Evolutionary conservation across 2,329 filamentous ascomycete genomes (phyloP).

Genomic region (Cladosporium sp.): DNA sequence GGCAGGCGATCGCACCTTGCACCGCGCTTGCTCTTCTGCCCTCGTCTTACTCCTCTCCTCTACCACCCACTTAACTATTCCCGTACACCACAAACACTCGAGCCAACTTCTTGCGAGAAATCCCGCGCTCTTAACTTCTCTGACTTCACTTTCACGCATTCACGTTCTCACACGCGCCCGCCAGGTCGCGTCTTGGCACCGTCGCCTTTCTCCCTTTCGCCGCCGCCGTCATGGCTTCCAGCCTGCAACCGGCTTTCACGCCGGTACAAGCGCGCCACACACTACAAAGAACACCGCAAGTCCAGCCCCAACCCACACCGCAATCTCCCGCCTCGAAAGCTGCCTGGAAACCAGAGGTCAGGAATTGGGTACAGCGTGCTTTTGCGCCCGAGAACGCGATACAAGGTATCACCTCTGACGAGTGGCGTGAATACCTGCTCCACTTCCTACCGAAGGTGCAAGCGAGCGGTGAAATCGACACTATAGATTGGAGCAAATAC

Average conservation of each 20-base stretch:
- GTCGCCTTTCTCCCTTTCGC: neutral
- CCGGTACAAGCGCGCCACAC: conserved; percentile 43
- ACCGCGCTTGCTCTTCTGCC: neutral
- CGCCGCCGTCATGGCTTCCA: conserved; percentile 9
- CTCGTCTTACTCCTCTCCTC: neutral
- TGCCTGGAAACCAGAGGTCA: conserved; percentile 65
- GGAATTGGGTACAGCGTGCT: conserved; percentile 82
- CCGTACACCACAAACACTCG: neutral
- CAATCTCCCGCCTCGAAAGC: conserved; percentile 51
- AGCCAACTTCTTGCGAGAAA: neutral
- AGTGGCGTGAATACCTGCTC: conserved; percentile 83
- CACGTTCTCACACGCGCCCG: neutral
- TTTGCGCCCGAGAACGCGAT: conserved; percentile 61
- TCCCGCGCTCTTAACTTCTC: neutral
- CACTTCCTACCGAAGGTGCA: conserved; percentile 78
- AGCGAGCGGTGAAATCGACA: conserved; percentile 65
- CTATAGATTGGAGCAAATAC: conserved; percentile 76
- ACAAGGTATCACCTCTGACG: conserved; percentile 45
- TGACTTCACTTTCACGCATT: neutral
- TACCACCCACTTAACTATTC: neutral
- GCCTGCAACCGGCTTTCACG: conserved; percentile 41
- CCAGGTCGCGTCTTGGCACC: neutral
- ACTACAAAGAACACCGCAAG: conserved; percentile 25
- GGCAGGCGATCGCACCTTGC: conserved; percentile 2
- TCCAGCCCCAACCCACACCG: conserved; percentile 15